Percentiles rank a stretch among this genome's conserved stretches.
Conservation (phyloP, 2,329 filamentous ascomycete genomes). For the Colletotrichum eleusines region DNA sequence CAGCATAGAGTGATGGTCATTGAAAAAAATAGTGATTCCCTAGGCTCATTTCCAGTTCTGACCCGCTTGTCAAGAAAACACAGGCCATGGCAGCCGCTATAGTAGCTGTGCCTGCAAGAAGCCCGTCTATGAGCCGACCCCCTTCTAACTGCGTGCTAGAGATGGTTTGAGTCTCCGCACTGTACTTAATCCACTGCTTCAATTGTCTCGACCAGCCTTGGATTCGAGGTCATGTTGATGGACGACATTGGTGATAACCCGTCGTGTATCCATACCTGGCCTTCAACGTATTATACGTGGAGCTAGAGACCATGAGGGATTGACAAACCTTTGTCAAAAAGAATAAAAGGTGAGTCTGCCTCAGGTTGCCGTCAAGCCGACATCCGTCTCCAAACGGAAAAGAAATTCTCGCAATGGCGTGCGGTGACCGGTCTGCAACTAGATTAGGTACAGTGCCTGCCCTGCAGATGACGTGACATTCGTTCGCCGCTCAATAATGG, state of each 20-base stretch:
- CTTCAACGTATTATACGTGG: neutral
- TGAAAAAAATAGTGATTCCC: too few species aligned
- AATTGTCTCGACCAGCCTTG: neutral
- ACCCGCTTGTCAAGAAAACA: too few species aligned
- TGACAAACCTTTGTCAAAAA: neutral
- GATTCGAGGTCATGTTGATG: neutral
- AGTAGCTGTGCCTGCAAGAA: too few species aligned
- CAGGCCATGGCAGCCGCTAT: too few species aligned
- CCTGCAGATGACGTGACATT: neutral
- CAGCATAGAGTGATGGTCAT: too few species aligned
- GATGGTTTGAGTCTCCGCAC: too few species aligned
- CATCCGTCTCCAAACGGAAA: neutral
- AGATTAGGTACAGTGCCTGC: neutral
- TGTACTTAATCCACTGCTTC: neutral
- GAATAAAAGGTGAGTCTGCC: neutral
- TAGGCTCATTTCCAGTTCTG: too few species aligned
- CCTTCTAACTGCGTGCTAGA: too few species aligned
- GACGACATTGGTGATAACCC: neutral
- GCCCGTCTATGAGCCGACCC: too few species aligned
- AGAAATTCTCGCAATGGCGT: neutral
- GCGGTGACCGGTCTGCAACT: neutral
- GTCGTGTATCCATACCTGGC: neutral
- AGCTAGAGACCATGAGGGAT: neutral
- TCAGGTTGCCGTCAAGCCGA: neutral
- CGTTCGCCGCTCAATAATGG: neutral